phyloP scores from a whole-genome alignment of 768 basidiomycete genomes.

The Tylopilus subfusipes region DNA sequence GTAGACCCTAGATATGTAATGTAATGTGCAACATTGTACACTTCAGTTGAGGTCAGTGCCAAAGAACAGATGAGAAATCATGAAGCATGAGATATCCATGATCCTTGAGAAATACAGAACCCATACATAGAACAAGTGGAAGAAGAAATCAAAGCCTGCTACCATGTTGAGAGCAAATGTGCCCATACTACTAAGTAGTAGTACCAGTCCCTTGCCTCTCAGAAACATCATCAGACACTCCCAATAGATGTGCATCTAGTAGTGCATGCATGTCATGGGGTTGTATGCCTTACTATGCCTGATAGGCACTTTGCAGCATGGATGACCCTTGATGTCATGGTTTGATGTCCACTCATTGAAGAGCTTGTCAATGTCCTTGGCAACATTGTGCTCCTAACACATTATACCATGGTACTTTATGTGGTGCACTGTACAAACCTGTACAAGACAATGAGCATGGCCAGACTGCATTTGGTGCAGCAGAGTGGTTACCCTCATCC shows the following conservation, averaged over 20 bases:
- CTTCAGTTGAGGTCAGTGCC: too few relatives aligned
- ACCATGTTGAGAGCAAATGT: conserved; percentile 70
- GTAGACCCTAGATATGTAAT: too few relatives aligned
- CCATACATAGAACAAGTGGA: too few relatives aligned
- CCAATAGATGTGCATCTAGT: conserved; percentile 81
- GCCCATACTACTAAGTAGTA: too few relatives aligned
- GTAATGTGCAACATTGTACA: too few relatives aligned
- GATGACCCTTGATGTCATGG: conserved; percentile 72
- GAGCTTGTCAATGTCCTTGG: conserved; percentile 49
- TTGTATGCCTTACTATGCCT: conserved; percentile 77
- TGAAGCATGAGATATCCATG: too few relatives aligned
- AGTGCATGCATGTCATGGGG: conserved; percentile 73
- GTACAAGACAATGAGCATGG: conserved; percentile 69
- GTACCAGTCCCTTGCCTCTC: conserved; percentile 64
- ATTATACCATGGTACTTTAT: conserved; percentile 57
- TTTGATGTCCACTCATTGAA: conserved; percentile 62
- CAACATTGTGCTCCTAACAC: conserved; percentile 56
- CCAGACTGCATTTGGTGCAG: conserved; percentile 46
- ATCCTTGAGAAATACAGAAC: too few relatives aligned
- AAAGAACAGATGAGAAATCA: too few relatives aligned
- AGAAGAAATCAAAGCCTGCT: conserved; percentile 38
- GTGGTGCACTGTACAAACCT: conserved; percentile 66
- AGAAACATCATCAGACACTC: conserved; percentile 70
- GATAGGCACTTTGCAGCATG: conserved; percentile 65
- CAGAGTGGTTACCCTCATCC: too few relatives aligned